phyloP scores from a whole-genome alignment of 2,329 filamentous ascomycete species.

The Torrubiella hemipterigena region DNA sequence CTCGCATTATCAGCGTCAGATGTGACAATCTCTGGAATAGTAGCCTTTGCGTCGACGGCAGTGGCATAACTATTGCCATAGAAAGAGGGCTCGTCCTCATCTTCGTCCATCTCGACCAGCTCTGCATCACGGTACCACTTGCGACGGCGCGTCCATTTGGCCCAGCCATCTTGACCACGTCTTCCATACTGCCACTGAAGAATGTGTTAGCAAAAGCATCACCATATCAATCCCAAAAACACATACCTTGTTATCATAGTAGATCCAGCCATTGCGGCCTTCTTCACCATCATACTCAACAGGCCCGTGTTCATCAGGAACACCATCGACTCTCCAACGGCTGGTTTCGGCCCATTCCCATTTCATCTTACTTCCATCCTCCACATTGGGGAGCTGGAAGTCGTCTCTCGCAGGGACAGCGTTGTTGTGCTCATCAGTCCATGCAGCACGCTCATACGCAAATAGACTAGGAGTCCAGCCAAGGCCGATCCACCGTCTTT shows the following conservation, averaged over 20 bases:
- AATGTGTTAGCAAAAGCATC: neutral
- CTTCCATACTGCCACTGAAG: constrained; percentile 72
- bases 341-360: constrained; percentile 76
- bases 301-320: constrained; percentile 33
- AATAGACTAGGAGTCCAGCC: constrained; percentile 92
- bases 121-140: constrained; percentile 98
- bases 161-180: constrained; percentile 81
- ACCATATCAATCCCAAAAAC: neutral
- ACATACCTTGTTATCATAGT: constrained; percentile 88
- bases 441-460: constrained; percentile 76
- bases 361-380: constrained; percentile 42
- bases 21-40: constrained; percentile 10
- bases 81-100: too few species aligned
- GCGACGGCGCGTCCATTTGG: constrained; percentile 78
- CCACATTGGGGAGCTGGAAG: constrained; percentile 49
- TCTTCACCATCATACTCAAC: constrained; percentile 44
- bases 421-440: constrained; percentile 95
- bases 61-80: too few species aligned
- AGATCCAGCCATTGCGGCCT: constrained; percentile 77
- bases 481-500: constrained; percentile 85
- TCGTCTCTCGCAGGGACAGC: constrained; percentile 61
- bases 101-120: constrained; percentile 60
- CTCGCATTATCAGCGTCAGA: constrained; percentile 14
- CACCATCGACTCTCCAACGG: constrained; percentile 78
- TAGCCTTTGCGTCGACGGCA: constrained; percentile 11